These are phyloP conservation scores for Thelonectria rubi DNA, from an alignment of 2,329 filamentous ascomycete species.

Conservation along the genomic window DNA sequence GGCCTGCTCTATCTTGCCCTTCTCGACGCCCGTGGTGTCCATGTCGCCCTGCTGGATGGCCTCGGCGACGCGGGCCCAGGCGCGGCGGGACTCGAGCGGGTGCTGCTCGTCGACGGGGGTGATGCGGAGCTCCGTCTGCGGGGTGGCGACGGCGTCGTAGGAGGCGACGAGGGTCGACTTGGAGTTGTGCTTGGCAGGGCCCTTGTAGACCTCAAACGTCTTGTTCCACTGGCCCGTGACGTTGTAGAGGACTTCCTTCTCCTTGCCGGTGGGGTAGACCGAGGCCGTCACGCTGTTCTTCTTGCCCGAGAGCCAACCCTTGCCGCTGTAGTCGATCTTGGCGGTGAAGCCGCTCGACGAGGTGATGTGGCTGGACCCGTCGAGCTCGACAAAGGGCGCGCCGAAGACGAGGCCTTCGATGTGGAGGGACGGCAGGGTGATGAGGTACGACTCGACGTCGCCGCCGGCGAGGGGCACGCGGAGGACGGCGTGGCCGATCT, in stretches of 20 bases:
- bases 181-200: constrained; percentile 61
- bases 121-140: constrained; percentile 74
- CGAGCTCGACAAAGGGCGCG: constrained; percentile 89
- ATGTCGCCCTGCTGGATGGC: constrained; percentile 86
- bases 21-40: constrained; percentile 80
- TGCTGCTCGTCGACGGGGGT: constrained; percentile 82
- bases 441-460: constrained; percentile 78
- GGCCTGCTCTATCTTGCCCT: constrained; percentile 88
- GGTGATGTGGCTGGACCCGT: constrained; percentile 83
- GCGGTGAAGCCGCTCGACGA: constrained; percentile 87
- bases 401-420: constrained; percentile 92
- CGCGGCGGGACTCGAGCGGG: constrained; percentile 84
- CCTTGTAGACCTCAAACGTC: constrained; percentile 79
- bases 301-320: constrained; percentile 94
- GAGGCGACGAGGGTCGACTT: constrained; percentile 61
- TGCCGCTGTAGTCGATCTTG: constrained; percentile 92
- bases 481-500: constrained; percentile 88
- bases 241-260: constrained; percentile 81
- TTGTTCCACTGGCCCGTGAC: constrained; percentile 92
- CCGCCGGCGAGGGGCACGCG: constrained; percentile 66
- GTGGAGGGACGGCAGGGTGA: constrained; percentile 89
- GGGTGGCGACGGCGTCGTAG: constrained; percentile 66
- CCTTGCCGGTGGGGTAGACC: constrained; percentile 75
- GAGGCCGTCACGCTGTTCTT: constrained; percentile 88
- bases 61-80: constrained; percentile 86